Conservation (phyloP, 306 rosid genomes). For the Mimosa pudica region DNA sequence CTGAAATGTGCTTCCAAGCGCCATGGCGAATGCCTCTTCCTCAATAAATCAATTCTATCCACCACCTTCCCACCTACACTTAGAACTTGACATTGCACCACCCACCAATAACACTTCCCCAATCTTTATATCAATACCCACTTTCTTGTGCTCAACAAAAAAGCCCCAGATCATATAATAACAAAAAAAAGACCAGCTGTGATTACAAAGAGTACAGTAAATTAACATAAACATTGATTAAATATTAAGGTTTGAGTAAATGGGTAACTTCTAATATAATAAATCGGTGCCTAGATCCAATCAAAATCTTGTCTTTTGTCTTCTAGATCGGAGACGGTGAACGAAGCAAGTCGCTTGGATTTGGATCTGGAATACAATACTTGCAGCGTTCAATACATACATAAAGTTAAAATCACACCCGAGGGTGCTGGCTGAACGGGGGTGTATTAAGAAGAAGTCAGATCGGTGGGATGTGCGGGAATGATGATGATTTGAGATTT, state of each 20-base stretch:
- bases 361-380: neutral
- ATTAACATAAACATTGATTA: neutral
- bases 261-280: neutral
- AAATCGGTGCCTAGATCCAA: neutral
- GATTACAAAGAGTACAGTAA: neutral
- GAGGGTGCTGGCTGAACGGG: too few relatives aligned
- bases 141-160: constrained; percentile 18
- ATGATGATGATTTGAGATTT: too few relatives aligned
- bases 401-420: too few relatives aligned
- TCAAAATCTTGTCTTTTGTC: neutral
- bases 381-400: neutral
- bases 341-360: neutral
- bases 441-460: too few relatives aligned
- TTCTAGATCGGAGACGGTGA: neutral
- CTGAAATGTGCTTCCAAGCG: too few relatives aligned
- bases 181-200: neutral
- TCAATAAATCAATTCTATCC: constrained; percentile 74
- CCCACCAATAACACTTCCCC: constrained; percentile 16
- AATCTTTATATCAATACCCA: neutral
- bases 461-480: too few relatives aligned
- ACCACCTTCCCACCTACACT: constrained; percentile 95
- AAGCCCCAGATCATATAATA: neutral
- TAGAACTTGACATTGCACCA: constrained; percentile 65
- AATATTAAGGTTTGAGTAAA: neutral
- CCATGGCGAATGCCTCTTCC: constrained; percentile 72